These are phyloP conservation scores for Mixia osmundae DNA, from an alignment of 1,284 basidiomycete species.

Conservation along the genomic window DNA sequence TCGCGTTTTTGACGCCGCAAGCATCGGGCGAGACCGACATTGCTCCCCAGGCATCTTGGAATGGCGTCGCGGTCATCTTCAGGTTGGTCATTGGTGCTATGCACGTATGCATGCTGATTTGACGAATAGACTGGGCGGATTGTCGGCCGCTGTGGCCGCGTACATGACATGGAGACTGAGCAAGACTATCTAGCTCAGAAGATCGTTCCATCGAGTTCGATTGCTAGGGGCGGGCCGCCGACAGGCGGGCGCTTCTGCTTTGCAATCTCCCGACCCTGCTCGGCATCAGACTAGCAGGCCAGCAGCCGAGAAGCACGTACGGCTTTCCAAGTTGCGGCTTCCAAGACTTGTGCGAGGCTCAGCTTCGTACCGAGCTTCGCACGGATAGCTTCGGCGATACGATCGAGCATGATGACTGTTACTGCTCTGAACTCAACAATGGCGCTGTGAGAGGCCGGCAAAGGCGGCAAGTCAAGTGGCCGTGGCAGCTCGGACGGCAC, in stretches of 20 bases:
- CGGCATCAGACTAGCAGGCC: neutral
- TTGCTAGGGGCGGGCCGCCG: conserved; percentile 59
- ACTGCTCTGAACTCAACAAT: conserved; percentile 88
- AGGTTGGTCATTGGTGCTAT: conserved; percentile 3
- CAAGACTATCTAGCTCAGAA: too few relatives aligned
- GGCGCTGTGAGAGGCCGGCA: conserved; percentile 54
- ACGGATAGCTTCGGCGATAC: conserved; percentile 48
- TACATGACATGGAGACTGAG: too few relatives aligned
- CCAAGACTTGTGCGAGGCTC: conserved; percentile 64
- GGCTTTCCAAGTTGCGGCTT: conserved; percentile 88
- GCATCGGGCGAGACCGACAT: conserved; percentile 3
- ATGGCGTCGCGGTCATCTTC: conserved; percentile 13
- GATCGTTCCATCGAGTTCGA: conserved; percentile 60
- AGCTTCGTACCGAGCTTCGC: conserved; percentile 31
- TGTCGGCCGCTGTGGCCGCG: too few relatives aligned
- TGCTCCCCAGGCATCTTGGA: conserved; percentile 1
- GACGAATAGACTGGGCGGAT: too few relatives aligned
- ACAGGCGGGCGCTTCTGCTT: conserved; percentile 44
- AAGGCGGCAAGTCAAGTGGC: conserved; percentile 34
- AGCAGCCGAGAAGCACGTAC: conserved; percentile 20
- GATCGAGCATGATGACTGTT: conserved; percentile 73
- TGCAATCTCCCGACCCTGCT: conserved; percentile 50
- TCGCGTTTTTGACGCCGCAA: conserved; percentile 25
- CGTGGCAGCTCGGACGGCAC: conserved; percentile 24
- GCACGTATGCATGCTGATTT: neutral